Evolutionary conservation across 2,329 filamentous ascomycete species (phyloP), one percentile per base, ranked within the genome.

Genomic region (Pseudodiploospora longispora): DNA sequence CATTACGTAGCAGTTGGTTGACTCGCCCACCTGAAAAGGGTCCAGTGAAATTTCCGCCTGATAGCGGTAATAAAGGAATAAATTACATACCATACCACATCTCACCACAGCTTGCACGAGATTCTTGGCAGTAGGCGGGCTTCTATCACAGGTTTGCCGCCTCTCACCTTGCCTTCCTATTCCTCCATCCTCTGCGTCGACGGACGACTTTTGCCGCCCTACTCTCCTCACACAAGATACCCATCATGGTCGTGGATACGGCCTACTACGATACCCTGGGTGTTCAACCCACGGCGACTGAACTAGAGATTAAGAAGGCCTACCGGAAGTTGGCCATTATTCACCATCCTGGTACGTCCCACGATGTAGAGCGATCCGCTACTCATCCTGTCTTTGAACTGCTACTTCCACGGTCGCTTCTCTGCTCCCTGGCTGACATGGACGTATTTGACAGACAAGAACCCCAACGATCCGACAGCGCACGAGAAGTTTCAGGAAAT

Each of bases 271-370:
- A 95, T 67, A 81, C 80, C 55, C 75, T 96, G 34, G 87, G 85
- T 60, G 89, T 96, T 58, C 74, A 83, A 68, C 83, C 88, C 53
- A 87, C 84, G 44, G 91, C 90, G 30, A 85, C 87, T 34, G 87
- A 91, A 64, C 78, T 95, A 41, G 89, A 96, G 63, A 96, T 96
- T 69, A 96, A 96, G 68, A 95, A 95, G 71, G 90, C 90, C 29
- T 96, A 96, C 69, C 82, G 90, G 62, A 96, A 91, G 70, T 78
- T 93, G 55, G 93, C 93, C 55, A 96, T 97, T 65, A 80, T 90
- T 55, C 87, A 95, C 59, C 91, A 96, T 65, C 88, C 88, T 52
- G 86, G 85, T 87, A 70, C 55, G 70, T 56, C 33, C 29, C 34
- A 19, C 19, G 19, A 19, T 19, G 19, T 19, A 19, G 19, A 19